Conservation (phyloP, 495 filamentous ascomycete species). For the Penicillium chermesinum region DNA sequence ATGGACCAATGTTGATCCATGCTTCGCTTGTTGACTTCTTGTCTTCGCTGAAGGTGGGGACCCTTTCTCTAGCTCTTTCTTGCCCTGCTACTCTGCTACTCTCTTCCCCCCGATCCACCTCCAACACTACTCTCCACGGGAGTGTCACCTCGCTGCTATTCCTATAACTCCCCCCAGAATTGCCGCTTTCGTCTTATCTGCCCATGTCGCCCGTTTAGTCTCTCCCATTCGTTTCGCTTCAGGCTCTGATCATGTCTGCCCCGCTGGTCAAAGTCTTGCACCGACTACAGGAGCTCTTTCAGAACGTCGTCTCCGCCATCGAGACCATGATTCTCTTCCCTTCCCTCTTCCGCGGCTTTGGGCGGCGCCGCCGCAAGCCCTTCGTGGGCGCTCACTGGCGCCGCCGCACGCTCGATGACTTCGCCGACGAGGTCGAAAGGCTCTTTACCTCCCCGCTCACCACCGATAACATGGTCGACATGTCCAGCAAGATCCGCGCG, state of each 20-base stretch:
- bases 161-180: constrained; percentile 13
- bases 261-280: constrained; percentile 43
- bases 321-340: constrained; percentile 50
- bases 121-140: constrained; percentile 22
- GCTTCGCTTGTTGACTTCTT: constrained; percentile 16
- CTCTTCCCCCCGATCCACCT: constrained; percentile 23
- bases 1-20: constrained; percentile 42
- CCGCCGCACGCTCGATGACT: constrained; percentile 45
- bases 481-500: constrained; percentile 55
- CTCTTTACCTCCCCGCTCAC: constrained; percentile 43
- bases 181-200: constrained; percentile 15
- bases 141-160: constrained; percentile 22
- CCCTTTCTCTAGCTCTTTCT: no score
- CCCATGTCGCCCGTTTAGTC: constrained; percentile 3
- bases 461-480: constrained; percentile 40
- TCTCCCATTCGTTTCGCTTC: constrained; percentile 3
- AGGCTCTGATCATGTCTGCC: constrained; percentile 31
- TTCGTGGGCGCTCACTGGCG: constrained; percentile 37
- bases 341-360: constrained; percentile 41
- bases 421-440: constrained; percentile 46
- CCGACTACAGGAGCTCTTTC: constrained; percentile 50
- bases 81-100: constrained; percentile 17
- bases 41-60: neutral
- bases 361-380: constrained; percentile 31
- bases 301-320: constrained; percentile 45